These are phyloP conservation scores for Beauveria asiatica DNA, from an alignment of 2,329 filamentous ascomycete genomes.

Conservation along the genomic window DNA sequence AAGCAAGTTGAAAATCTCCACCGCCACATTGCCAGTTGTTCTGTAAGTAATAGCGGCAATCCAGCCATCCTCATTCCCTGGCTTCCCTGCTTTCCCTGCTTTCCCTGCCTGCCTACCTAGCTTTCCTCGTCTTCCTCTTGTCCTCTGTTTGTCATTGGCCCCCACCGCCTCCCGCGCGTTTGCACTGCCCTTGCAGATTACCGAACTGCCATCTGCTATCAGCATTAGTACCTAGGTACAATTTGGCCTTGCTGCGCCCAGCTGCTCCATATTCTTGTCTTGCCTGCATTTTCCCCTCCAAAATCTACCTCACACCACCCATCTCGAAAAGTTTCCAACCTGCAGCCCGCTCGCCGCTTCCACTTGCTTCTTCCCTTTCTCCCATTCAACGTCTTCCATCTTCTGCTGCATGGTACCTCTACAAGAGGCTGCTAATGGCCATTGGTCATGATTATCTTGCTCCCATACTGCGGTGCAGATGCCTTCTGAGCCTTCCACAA, in stretches of 20 bases:
- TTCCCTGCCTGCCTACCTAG: neutral
- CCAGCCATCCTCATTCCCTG: constrained; percentile 4
- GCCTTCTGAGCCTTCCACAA: neutral
- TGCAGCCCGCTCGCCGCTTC: neutral
- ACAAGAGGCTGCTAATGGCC: neutral
- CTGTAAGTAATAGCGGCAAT: constrained; percentile 8
- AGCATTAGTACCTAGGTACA: neutral
- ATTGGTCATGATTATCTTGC: neutral
- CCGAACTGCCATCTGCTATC: constrained; percentile 2
- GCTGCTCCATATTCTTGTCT: constrained; percentile 4
- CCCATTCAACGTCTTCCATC: neutral
- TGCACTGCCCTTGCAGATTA: constrained; percentile 8
- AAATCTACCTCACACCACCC: neutral
- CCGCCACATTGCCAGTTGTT: constrained; percentile 5
- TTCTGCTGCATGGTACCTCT: neutral
- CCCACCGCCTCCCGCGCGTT: constrained; percentile 4
- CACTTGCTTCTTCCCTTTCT: neutral
- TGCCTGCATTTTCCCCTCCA: neutral
- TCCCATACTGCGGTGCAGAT: neutral
- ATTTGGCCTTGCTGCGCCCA: neutral
- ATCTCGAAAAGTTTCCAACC: neutral
- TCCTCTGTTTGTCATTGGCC: constrained; percentile 3
- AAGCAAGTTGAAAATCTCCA: constrained; percentile 9
- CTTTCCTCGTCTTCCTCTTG: neutral
- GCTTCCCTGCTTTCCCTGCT: too few species aligned